Evolutionary conservation across 169 alveolate species (phyloP).

Genomic region (Plasmodium vivax): DNA sequence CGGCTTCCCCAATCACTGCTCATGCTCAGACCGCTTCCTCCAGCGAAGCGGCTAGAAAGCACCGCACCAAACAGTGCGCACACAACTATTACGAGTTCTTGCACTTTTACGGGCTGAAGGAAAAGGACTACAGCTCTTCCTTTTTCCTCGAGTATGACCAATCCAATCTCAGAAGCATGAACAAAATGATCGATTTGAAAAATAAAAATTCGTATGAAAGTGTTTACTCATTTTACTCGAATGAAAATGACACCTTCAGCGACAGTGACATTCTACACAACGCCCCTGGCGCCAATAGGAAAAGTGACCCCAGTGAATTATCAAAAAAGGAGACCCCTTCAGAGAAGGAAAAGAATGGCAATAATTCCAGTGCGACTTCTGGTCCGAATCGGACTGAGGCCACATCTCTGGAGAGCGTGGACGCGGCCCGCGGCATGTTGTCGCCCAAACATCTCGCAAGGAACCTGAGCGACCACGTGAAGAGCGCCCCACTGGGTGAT

Average conservation of each 20-base stretch:
- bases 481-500: background rate
- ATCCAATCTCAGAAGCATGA: background rate
- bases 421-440: background rate
- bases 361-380: background rate
- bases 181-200: conserved; percentile 12
- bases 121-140: conserved; percentile 8
- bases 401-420: background rate
- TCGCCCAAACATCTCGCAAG: background rate
- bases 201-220: conserved; percentile 10
- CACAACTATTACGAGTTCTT: conserved; percentile 39
- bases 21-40: background rate
- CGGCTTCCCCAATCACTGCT: background rate
- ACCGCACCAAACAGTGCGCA: conserved; percentile 11
- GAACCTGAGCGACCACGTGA: background rate
- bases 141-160: conserved; percentile 26
- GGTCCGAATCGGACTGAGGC: background rate
- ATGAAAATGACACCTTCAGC: conserved; percentile 3
- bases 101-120: conserved; percentile 21
- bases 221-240: background rate
- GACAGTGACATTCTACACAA: background rate
- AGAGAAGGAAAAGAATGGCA: background rate
- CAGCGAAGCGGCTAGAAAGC: background rate
- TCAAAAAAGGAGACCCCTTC: background rate
- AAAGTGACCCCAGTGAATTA: background rate
- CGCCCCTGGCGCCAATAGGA: background rate